Conservation (phyloP, 208 protist species). For the Leishmania lainsoni region DNA sequence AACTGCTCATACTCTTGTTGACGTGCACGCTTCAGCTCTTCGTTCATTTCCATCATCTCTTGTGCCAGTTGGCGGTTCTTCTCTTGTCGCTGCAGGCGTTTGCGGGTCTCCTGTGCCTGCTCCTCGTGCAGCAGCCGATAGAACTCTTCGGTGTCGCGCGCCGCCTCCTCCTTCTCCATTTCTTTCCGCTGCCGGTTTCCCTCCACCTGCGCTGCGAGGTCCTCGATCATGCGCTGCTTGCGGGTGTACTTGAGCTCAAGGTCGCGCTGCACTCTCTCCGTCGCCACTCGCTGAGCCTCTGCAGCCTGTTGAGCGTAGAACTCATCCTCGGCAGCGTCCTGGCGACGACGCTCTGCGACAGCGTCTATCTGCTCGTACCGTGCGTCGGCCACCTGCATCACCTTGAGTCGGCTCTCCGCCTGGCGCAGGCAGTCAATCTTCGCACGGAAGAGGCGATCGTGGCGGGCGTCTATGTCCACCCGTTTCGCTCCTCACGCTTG, state of each 20-base stretch:
- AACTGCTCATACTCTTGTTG: slow-evolving; percentile 80
- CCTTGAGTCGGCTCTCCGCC: slow-evolving; percentile 84
- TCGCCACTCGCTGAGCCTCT: slow-evolving; percentile 64
- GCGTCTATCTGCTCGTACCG: slow-evolving; percentile 72
- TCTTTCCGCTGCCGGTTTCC: slow-evolving; percentile 64
- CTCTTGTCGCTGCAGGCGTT: slow-evolving; percentile 34
- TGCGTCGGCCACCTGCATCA: slow-evolving; percentile 82
- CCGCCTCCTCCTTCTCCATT: slow-evolving; percentile 36
- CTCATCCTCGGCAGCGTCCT: slow-evolving; percentile 52
- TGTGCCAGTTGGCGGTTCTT: slow-evolving; percentile 41
- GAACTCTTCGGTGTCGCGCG: slow-evolving; percentile 65
- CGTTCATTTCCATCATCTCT: slow-evolving; percentile 79
- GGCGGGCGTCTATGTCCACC: slow-evolving; percentile 50
- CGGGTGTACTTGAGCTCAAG: slow-evolving; percentile 57
- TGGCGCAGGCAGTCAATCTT: slow-evolving; percentile 78
- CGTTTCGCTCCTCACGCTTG: slow-evolving; percentile 59
- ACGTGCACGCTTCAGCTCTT: slow-evolving; percentile 63
- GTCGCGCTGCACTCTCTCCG: slow-evolving; percentile 65
- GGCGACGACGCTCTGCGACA: slow-evolving; percentile 40
- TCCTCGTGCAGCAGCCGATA: slow-evolving; percentile 76
- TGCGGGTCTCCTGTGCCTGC: slow-evolving; percentile 51
- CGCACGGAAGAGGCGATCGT: slow-evolving; percentile 79
- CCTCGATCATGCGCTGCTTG: slow-evolving; percentile 41
- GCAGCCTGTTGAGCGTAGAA: slow-evolving; percentile 77
- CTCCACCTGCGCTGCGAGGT: slow-evolving; percentile 74